Evolutionary conservation across 2,329 filamentous ascomycete genomes (phyloP).

Genomic region (Hypoxylon sp.): DNA sequence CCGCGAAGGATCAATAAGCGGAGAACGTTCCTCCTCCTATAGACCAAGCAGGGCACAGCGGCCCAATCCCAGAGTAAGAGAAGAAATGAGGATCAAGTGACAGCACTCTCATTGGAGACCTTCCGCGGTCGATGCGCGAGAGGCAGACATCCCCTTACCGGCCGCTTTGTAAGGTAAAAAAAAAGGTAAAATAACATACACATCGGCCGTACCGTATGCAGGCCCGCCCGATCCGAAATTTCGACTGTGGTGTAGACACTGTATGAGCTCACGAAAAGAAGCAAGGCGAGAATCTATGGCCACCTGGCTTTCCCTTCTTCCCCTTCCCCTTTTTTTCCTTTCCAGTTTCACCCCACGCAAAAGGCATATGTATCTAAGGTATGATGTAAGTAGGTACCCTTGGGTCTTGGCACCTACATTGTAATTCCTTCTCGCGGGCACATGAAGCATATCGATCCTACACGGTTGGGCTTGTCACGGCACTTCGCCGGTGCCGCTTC

Average conservation of each 20-base stretch:
- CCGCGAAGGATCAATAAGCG: constrained; percentile 36
- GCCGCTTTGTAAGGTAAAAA: not conserved
- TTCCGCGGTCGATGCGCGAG: not conserved
- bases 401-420: not conserved
- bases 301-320: not conserved
- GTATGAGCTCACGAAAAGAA: not conserved
- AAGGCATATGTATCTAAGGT: not conserved
- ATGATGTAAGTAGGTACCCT: not conserved
- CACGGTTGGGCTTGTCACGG: constrained; percentile 27
- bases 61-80: constrained; percentile 17
- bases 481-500: constrained; percentile 15
- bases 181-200: not conserved
- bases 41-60: constrained; percentile 12
- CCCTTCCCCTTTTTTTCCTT: not conserved
- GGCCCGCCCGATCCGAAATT: not conserved
- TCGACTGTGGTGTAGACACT: not conserved
- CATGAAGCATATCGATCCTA: constrained; percentile 36
- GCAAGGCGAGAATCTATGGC: not conserved
- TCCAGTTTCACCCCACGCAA: not conserved
- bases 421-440: constrained; percentile 1
- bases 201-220: not conserved
- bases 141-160: constrained; percentile 7
- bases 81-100: not conserved
- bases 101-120: constrained; percentile 16
- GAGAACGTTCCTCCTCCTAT: too few species aligned